Percentiles rank a stretch among this genome's conserved stretches.
Evolutionary conservation across 2,329 filamentous ascomycete genomes (phyloP).

Genomic region (Xylaria sp.): DNA sequence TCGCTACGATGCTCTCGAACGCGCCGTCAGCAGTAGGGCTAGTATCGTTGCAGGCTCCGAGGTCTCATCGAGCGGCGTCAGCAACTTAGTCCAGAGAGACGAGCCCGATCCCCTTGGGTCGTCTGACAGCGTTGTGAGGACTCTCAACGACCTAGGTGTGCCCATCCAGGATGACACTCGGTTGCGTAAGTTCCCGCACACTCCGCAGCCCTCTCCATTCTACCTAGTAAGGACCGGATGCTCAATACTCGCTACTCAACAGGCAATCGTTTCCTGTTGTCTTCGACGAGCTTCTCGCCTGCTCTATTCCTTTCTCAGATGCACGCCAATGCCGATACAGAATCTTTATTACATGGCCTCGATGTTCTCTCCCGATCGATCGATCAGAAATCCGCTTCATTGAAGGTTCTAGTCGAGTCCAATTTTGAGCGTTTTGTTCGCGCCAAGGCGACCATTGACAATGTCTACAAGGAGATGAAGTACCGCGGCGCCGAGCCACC

Average conservation of each 20-base stretch:
- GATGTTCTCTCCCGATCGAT: slow-evolving; percentile 89
- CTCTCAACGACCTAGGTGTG: slow-evolving; percentile 76
- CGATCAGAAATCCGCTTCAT: slow-evolving; percentile 94
- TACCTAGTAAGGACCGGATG: slow-evolving; percentile 24
- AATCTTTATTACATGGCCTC: slow-evolving; percentile 79
- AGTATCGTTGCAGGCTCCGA: slow-evolving; percentile 72
- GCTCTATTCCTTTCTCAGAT: slow-evolving; percentile 90
- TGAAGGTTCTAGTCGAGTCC: slow-evolving; percentile 94
- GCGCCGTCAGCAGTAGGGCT: slow-evolving; percentile 71
- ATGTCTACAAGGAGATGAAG: slow-evolving; percentile 98
- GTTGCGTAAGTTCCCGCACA: slow-evolving; percentile 62
- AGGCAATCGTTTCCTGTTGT: slow-evolving; percentile 93
- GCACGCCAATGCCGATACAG: slow-evolving; percentile 83
- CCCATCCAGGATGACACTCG: slow-evolving; percentile 83
- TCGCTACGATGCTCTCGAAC: slow-evolving; percentile 83
- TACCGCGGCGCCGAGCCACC: slow-evolving; percentile 65
- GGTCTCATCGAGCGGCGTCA: slow-evolving; percentile 67
- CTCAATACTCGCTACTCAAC: slow-evolving; percentile 27
- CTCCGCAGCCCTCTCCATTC: not conserved
- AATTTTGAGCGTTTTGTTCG: slow-evolving; percentile 99
- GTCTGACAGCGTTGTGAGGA: slow-evolving; percentile 82
- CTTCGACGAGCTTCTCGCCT: slow-evolving; percentile 94
- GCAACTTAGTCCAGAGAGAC: slow-evolving; percentile 84
- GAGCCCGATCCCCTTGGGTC: slow-evolving; percentile 92
- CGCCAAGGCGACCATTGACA: slow-evolving; percentile 97